Evolutionary conservation across 2,329 filamentous ascomycete species (phyloP).

Genomic region (Colletotrichum plurivorum): DNA sequence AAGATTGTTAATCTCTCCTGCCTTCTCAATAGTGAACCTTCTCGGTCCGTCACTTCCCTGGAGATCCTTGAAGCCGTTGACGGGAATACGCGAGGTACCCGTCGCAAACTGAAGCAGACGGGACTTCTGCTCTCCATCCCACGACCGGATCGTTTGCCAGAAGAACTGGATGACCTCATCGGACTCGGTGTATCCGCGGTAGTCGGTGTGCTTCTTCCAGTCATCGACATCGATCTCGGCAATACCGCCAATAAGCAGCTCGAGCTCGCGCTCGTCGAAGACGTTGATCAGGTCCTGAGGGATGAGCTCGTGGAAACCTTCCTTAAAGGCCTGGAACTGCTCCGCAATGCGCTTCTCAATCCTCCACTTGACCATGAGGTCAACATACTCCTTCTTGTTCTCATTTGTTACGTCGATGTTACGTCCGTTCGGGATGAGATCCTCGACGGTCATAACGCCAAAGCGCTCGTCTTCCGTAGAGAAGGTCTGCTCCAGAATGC

Average conservation of each 20-base stretch:
- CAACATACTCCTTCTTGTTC: constrained; percentile 99
- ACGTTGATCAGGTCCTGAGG: constrained; percentile 97
- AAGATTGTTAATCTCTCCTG: constrained; percentile 89
- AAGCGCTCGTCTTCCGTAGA: constrained; percentile 98
- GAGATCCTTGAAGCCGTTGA: constrained; percentile 99
- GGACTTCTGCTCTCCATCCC: constrained; percentile 99
- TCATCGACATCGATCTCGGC: constrained; percentile 99
- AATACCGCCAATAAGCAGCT: constrained; percentile 97
- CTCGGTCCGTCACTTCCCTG: constrained; percentile 96
- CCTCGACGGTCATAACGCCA: constrained; percentile 92
- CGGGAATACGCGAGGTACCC: constrained; percentile 96
- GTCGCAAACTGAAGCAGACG: constrained; percentile 96
- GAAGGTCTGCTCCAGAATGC: constrained; percentile 95
- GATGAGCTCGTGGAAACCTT: constrained; percentile 97
- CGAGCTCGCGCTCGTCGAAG: constrained; percentile 97
- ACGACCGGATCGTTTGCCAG: constrained; percentile 96
- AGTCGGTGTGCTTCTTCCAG: constrained; percentile 99
- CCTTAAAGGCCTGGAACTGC: constrained; percentile 98
- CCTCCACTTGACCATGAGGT: constrained; percentile 98
- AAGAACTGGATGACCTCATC: constrained; percentile 99
- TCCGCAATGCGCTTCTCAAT: constrained; percentile 99
- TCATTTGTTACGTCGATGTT: constrained; percentile 98
- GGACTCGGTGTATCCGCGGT: constrained; percentile 96
- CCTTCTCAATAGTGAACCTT: constrained; percentile 98
- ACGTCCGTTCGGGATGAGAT: constrained; percentile 89